Evolutionary conservation across 2,329 filamentous ascomycete genomes (phyloP), one percentile per base, ranked within the genome.

Genomic region (Aspergillus melleus): DNA sequence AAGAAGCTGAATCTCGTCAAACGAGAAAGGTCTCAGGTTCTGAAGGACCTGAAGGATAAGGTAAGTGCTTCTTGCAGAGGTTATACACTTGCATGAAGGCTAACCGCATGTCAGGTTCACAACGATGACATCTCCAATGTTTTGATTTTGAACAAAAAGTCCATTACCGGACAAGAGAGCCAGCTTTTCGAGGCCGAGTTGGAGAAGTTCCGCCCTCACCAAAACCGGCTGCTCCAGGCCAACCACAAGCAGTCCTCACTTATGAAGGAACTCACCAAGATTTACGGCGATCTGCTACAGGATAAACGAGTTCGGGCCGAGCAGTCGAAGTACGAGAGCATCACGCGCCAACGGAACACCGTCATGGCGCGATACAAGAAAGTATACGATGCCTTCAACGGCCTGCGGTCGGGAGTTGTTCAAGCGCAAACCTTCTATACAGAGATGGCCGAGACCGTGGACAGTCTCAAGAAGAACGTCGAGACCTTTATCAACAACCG

Each of bases 21-120:
- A 80, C 86, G 91, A 60, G 96, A 99, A 76, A 84, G 95, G 61
- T 88, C 89, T 61, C 93, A 97, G 77, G 91, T 97, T 46, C 78
- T 99, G 65, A 98, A 97, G 75, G 95, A 99, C 76, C 81, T 99
- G 67, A 99, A 99, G 76, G 93, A 98, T 66, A 98, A 96, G 88
- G 95, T 96, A 76, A 69, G 83, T 36, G 54, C 52, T 54, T 14
- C 24, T 6, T 39, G 6, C 5, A 4, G 22, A 12, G 30, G 14
- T 11, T 5, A 1, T 14, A 22, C 8, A 8, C 8, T 39, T 12
- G 16, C 24, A 22, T n/a, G 5, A 20, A 47, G 24, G 36, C 56
- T 62, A 50, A 64, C 22, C 10, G 11, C 9, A 10, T 14, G 12
- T 10, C 29, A 97, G 94, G 89, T 94, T 55, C 94, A 96, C 77